Evolutionary conservation across 306 rosid species (phyloP).

Genomic region (Citrullus colocynthis): DNA sequence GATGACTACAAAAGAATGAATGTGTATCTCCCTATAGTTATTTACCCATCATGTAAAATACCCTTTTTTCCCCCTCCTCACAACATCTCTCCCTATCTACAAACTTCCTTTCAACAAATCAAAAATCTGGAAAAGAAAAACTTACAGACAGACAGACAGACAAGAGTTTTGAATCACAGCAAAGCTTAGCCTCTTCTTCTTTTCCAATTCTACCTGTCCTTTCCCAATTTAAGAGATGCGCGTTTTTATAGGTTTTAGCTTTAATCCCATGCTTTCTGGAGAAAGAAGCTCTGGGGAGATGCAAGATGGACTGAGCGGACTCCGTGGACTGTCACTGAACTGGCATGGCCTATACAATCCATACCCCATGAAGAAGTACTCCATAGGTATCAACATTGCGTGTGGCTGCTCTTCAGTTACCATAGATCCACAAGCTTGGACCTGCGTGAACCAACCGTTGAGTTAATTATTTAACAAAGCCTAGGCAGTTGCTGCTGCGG

Average conservation of each 20-base stretch:
- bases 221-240: constrained; percentile 34
- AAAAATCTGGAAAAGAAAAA: constrained; percentile 6
- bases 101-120: neutral
- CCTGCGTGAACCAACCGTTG: constrained; percentile 25
- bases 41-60: neutral
- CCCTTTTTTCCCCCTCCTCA: neutral
- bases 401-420: constrained; percentile 97
- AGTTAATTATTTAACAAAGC: neutral
- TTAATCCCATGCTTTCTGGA: constrained; percentile 95
- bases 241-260: constrained; percentile 82
- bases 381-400: constrained; percentile 90
- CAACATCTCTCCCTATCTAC: constrained; percentile 1
- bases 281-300: constrained; percentile 89
- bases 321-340: constrained; percentile 64
- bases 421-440: constrained; percentile 94
- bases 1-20: constrained; percentile 10
- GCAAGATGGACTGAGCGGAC: constrained; percentile 82
- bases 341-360: constrained; percentile 63
- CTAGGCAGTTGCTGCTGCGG: neutral
- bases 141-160: neutral
- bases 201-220: neutral
- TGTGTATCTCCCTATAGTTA: constrained; percentile 1
- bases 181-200: neutral
- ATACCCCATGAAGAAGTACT: constrained; percentile 79
- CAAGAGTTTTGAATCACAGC: neutral